Percentiles rank a stretch among this genome's conserved stretches.
phyloP scores from a whole-genome alignment of 2,329 filamentous ascomycete genomes.

The Colletotrichum caudatum region DNA sequence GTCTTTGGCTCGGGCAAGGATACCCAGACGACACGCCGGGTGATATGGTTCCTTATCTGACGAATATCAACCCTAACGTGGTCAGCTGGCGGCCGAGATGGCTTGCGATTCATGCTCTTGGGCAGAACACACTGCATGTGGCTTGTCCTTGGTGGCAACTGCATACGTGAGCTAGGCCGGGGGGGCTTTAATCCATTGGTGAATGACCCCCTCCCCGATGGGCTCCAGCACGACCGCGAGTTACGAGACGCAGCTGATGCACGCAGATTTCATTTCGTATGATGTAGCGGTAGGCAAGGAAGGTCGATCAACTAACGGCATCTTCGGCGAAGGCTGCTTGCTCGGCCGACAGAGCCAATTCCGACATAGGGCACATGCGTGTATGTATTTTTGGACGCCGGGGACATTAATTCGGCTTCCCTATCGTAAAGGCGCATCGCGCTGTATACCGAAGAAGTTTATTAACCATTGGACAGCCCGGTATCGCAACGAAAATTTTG shows the following conservation, averaged over 20 bases:
- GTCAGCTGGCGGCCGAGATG: background rate
- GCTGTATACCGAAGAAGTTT: background rate
- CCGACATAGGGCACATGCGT: too few relatives aligned
- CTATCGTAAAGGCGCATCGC: background rate
- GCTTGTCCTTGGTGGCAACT: too few relatives aligned
- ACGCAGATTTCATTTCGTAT: background rate
- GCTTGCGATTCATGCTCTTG: background rate
- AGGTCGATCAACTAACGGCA: too few relatives aligned
- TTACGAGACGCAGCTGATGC: background rate
- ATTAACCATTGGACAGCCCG: too few relatives aligned
- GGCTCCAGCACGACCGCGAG: too few relatives aligned
- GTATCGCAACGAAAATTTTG: too few relatives aligned
- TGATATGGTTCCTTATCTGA: background rate
- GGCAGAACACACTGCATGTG: background rate
- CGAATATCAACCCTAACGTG: background rate
- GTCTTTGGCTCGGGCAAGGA: constrained; percentile 2
- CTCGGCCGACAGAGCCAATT: background rate
- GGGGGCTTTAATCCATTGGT: background rate
- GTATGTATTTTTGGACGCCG: background rate
- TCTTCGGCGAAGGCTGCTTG: background rate
- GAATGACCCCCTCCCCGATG: too few relatives aligned
- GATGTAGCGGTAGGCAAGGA: background rate
- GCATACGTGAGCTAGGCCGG: background rate
- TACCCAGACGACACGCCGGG: background rate
- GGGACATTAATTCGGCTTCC: background rate